Evolutionary conservation across 1,284 basidiomycete genomes (phyloP).

Genomic region (Sanguinoderma infundibulare): DNA sequence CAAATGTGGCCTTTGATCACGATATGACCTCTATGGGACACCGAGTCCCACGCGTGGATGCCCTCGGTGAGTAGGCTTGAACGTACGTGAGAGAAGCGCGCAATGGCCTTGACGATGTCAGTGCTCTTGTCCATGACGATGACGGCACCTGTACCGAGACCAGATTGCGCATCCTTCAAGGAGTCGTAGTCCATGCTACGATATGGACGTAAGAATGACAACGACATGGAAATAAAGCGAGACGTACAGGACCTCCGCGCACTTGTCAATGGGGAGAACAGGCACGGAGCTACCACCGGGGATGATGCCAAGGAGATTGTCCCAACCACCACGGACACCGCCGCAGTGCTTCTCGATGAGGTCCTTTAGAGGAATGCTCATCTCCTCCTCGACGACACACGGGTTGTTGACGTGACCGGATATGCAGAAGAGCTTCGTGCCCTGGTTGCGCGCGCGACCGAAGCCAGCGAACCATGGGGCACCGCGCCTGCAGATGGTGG

Average conservation of each 20-base stretch:
- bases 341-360: slow-evolving; percentile 97
- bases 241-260: slow-evolving; percentile 84
- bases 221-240: not conserved
- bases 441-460: slow-evolving; percentile 91
- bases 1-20: too few species aligned
- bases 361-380: slow-evolving; percentile 95
- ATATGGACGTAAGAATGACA: slow-evolving; percentile 1
- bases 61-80: not conserved
- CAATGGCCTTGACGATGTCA: slow-evolving; percentile 91
- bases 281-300: slow-evolving; percentile 97
- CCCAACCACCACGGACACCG: slow-evolving; percentile 94
- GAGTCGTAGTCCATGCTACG: slow-evolving; percentile 99
- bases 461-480: slow-evolving; percentile 93
- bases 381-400: slow-evolving; percentile 98
- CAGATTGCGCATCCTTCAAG: slow-evolving; percentile 92
- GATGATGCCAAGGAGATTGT: slow-evolving; percentile 93
- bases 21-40: too few species aligned
- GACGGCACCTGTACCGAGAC: slow-evolving; percentile 96
- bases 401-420: slow-evolving; percentile 99
- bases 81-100: slow-evolving; percentile 86
- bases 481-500: slow-evolving; percentile 94
- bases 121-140: slow-evolving; percentile 99
- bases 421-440: slow-evolving; percentile 96
- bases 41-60: too few species aligned
- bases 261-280: slow-evolving; percentile 84